phyloP scores from a whole-genome alignment of 169 alveolate species.

The Plasmodium gonderi region DNA sequence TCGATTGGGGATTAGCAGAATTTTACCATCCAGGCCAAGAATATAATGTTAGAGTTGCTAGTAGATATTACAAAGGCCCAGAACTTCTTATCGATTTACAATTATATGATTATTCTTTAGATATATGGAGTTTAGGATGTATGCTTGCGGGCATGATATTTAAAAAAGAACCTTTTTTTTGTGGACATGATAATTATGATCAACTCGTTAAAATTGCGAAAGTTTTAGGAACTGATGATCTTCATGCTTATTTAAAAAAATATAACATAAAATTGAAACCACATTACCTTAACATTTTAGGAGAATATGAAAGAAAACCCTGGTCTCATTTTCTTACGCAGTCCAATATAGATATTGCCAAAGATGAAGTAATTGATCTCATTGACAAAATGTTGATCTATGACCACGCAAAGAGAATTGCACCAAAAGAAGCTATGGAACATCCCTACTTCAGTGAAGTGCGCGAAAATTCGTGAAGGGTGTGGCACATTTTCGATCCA shows the following conservation, averaged over 20 bases:
- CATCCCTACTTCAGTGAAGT: slow-evolving; percentile 96
- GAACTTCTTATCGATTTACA: slow-evolving; percentile 96
- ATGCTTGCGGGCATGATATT: slow-evolving; percentile 96
- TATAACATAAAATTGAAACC: slow-evolving; percentile 90
- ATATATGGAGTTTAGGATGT: slow-evolving; percentile 99
- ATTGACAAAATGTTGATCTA: slow-evolving; percentile 96
- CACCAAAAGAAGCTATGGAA: slow-evolving; percentile 98
- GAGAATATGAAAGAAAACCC: slow-evolving; percentile 91
- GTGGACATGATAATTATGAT: slow-evolving; percentile 96
- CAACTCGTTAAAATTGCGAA: slow-evolving; percentile 98
- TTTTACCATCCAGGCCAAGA: slow-evolving; percentile 98
- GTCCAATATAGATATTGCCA: slow-evolving; percentile 92
- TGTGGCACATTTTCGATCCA: no score
- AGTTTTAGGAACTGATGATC: slow-evolving; percentile 95
- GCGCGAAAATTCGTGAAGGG: slow-evolving; percentile 55
- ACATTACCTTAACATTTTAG: slow-evolving; percentile 90
- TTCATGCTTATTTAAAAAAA: slow-evolving; percentile 91
- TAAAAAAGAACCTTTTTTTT: slow-evolving; percentile 89
- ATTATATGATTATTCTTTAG: slow-evolving; percentile 97
- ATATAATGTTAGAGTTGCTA: slow-evolving; percentile 98
- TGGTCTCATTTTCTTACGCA: slow-evolving; percentile 94
- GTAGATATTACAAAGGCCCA: slow-evolving; percentile 99
- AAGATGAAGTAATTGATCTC: slow-evolving; percentile 95
- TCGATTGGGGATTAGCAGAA: slow-evolving; percentile 99
- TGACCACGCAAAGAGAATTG: slow-evolving; percentile 97